Evolutionary conservation across 1,284 basidiomycete species (phyloP), one percentile per base, ranked within the genome.

Genomic region (Apiotrichum akiyoshidainum): DNA sequence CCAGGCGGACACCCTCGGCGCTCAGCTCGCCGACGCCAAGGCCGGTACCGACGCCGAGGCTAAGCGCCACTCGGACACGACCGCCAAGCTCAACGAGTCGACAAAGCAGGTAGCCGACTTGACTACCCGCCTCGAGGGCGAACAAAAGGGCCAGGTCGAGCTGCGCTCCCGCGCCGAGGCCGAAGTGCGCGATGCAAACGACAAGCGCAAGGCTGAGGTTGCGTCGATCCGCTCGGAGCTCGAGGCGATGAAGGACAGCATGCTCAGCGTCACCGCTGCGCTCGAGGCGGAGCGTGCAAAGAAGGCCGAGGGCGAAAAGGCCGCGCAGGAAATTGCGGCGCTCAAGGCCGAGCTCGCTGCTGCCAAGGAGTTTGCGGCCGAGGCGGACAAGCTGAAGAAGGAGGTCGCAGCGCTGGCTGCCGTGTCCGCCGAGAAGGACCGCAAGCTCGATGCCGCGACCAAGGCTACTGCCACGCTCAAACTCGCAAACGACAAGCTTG

Each of bases 41-140:
- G 35, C 46, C 3, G 35, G 47, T 1, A 45, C 55, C 26, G 52
- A 53, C 13, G 33, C 45, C 0, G 54, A 64, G 48, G 26, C 53
- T 8, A 41, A 45, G 8, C 44, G 40, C 5, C 58, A 55, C 31
- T 21, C 34, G 0, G 54, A 16, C 5, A 55, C 52, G 2, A 17
- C 34, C 6, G 48, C 35, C 17, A 55, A 60, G 37, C 57, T 60
- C 14, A 42, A 41, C 31, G 46, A 35, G 9, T 26, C 51, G 16
- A 16, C 52, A 14, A n/a, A 22, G 16, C 52, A 52, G 19, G n/a
- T 61, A 37, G 54, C 55, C 11, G 45, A 62, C 40, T 55, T 65
- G 33, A 58, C 63, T 50, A 44, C 33, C 16, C 14, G 19, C 10
- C 48, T 50, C 35, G 55, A 63, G 35, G 54, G 42, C 39, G 50